These are phyloP conservation scores for Ehretia macrophylla DNA, from an alignment of 257 asterid genomes.

Conservation along the genomic window DNA sequence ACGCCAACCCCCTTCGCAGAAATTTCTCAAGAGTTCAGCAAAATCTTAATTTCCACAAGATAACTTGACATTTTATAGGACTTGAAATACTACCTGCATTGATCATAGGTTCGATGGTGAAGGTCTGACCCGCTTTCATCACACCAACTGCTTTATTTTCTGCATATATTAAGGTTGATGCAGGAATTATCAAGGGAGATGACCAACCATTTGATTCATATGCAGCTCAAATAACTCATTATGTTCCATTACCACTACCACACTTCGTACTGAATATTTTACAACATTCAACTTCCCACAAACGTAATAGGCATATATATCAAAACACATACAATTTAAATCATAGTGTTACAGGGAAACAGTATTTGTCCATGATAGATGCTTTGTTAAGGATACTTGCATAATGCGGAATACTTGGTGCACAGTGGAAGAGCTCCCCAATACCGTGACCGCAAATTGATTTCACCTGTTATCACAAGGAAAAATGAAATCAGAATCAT, in stretches of 20 bases:
- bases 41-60: neutral
- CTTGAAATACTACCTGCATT: conserved; percentile 52
- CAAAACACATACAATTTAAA: neutral
- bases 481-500: neutral
- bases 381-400: conserved; percentile 70
- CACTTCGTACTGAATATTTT: too few species aligned
- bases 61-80: neutral
- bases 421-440: conserved; percentile 96
- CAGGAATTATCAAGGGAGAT: too few species aligned
- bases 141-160: conserved; percentile 98
- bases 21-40: conserved; percentile 10
- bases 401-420: conserved; percentile 97
- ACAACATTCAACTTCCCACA: too few species aligned
- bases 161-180: conserved; percentile 60
- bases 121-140: conserved; percentile 95
- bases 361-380: neutral
- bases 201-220: too few species aligned
- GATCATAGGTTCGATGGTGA: conserved; percentile 96
- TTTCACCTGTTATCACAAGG: conserved; percentile 50
- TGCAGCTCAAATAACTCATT: too few species aligned
- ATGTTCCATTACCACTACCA: too few species aligned
- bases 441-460: conserved; percentile 96
- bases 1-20: conserved; percentile 70
- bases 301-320: too few species aligned
- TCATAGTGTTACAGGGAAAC: neutral